phyloP scores from a whole-genome alignment of 805 yeast species.

The Wickerhamomyces pijperi region DNA sequence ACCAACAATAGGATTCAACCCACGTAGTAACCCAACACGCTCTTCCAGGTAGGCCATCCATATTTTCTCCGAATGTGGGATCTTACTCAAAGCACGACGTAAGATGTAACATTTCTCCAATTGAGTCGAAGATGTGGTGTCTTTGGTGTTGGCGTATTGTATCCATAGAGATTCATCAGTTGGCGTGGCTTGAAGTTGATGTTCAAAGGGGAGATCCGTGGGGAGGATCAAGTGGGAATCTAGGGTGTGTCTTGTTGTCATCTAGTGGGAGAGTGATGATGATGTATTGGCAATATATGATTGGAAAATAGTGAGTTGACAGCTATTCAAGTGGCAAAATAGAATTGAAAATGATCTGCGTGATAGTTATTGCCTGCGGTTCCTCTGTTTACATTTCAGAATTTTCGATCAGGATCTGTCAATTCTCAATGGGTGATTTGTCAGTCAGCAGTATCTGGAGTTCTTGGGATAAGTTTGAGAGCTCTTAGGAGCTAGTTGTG shows the following conservation, averaged over 20 bases:
- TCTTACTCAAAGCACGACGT: conserved; percentile 36
- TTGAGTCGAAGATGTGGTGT: conserved; percentile 8
- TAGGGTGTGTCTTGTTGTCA: neutral
- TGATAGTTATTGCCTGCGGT: too few relatives aligned
- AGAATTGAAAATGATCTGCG: too few relatives aligned
- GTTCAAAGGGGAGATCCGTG: conserved; percentile 33
- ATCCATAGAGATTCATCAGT: conserved; percentile 26
- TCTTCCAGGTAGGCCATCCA: conserved; percentile 42
- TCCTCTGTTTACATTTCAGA: too few relatives aligned
- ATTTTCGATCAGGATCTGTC: too few relatives aligned
- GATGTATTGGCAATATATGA: too few relatives aligned
- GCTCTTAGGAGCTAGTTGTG: too few relatives aligned
- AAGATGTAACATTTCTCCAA: conserved; percentile 30
- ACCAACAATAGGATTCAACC: conserved; percentile 19
- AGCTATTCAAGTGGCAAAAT: too few relatives aligned
- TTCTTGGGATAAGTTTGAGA: too few relatives aligned
- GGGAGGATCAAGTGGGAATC: conserved; percentile 4
- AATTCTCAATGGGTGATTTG: too few relatives aligned
- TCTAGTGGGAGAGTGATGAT: too few relatives aligned
- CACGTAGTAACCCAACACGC: conserved; percentile 22
- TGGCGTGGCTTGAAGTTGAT: conserved; percentile 29
- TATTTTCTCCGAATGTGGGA: conserved; percentile 37
- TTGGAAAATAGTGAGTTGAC: too few relatives aligned
- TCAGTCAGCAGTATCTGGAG: too few relatives aligned
- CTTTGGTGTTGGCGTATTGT: conserved; percentile 24